phyloP scores from a whole-genome alignment of 2,329 filamentous ascomycete species.

The Triangularia verruculosa region DNA sequence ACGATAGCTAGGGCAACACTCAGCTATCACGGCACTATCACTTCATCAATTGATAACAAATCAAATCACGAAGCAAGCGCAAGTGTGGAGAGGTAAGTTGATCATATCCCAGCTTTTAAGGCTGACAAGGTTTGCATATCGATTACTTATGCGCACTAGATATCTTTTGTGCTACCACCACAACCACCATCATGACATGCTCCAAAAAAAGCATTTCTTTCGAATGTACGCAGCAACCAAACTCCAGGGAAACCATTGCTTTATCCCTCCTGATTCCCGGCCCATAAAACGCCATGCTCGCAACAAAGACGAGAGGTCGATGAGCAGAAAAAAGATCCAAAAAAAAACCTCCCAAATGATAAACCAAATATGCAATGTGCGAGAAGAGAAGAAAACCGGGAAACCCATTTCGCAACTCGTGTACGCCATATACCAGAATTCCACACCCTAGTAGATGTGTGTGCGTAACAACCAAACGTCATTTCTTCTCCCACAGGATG shows the following conservation, averaged over 20 bases:
- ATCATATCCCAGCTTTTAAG: neutral
- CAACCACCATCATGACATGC: neutral
- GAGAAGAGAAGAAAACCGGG: neutral
- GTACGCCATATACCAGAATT: neutral
- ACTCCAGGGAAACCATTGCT: neutral
- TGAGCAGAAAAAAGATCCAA: neutral
- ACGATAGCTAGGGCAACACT: neutral
- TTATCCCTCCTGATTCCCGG: neutral
- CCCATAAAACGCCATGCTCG: slow-evolving; percentile 6
- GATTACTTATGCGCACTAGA: neutral
- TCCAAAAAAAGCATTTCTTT: neutral
- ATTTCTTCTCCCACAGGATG: neutral
- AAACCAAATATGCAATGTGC: neutral
- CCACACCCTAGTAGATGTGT: neutral
- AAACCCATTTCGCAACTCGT: neutral
- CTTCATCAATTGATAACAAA: neutral
- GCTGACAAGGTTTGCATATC: neutral
- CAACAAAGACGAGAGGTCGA: neutral
- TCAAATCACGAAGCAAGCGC: neutral
- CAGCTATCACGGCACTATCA: no score
- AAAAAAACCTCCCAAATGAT: neutral
- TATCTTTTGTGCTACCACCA: neutral
- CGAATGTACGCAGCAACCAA: neutral
- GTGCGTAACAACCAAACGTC: neutral
- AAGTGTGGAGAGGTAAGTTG: neutral